These are phyloP conservation scores for Penicillium robsamsonii DNA, from an alignment of 495 filamentous ascomycete genomes.

Conservation along the genomic window DNA sequence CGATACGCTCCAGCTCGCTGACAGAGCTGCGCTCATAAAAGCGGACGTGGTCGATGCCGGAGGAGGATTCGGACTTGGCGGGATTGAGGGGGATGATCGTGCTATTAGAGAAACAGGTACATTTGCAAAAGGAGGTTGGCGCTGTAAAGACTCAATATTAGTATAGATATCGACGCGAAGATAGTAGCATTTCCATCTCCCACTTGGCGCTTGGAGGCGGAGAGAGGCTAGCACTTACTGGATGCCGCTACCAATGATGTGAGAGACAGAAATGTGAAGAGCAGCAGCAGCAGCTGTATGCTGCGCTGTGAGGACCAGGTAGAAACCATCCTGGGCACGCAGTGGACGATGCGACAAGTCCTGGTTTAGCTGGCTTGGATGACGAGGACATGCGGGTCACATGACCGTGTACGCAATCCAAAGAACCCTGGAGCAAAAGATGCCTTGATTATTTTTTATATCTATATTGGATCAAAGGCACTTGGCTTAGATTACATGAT, in stretches of 20 bases:
- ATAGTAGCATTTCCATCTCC: background rate
- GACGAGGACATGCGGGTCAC: constrained; percentile 19
- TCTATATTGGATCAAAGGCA: background rate
- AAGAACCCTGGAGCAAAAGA: background rate
- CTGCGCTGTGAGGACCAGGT: constrained; percentile 3
- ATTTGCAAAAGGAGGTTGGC: constrained; percentile 96
- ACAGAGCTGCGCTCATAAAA: constrained; percentile 23
- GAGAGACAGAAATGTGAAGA: constrained; percentile 25
- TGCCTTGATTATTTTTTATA: background rate
- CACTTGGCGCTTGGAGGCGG: background rate
- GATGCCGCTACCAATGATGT: constrained; percentile 31
- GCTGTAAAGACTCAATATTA: constrained; percentile 25
- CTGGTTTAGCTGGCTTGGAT: constrained; percentile 1
- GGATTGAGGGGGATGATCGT: constrained; percentile 68
- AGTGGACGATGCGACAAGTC: constrained; percentile 4
- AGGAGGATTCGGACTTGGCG: constrained; percentile 24
- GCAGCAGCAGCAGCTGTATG: constrained; percentile 20
- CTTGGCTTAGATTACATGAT: background rate
- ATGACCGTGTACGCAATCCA: background rate
- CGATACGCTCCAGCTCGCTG: constrained; percentile 1
- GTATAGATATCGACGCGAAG: constrained; percentile 3
- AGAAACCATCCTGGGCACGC: constrained; percentile 13
- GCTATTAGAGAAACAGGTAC: constrained; percentile 87
- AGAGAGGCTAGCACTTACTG: constrained; percentile 24
- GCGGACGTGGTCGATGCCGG: constrained; percentile 22